Conservation (phyloP, 805 yeast genomes). For the Torulaspora delbrueckii region DNA sequence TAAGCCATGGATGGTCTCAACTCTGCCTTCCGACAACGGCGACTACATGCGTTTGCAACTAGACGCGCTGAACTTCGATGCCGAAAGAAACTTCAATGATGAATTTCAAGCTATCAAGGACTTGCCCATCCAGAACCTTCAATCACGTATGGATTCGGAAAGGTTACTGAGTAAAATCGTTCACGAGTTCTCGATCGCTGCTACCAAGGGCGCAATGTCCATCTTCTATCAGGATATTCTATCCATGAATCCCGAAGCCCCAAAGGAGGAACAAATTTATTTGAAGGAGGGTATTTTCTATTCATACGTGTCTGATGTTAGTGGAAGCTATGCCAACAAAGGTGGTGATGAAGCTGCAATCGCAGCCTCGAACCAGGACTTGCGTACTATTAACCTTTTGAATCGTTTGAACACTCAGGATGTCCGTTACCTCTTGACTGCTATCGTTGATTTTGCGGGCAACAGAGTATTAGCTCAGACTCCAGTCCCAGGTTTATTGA, state of each 20-base stretch:
- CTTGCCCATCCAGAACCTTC: conserved; percentile 52
- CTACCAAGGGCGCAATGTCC: conserved; percentile 74
- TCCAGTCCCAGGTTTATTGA: conserved; percentile 80
- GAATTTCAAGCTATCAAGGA: conserved; percentile 83
- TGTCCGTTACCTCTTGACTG: conserved; percentile 67
- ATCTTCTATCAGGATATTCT: conserved; percentile 67
- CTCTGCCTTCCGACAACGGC: conserved; percentile 37
- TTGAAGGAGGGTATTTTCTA: conserved; percentile 82
- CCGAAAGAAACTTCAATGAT: conserved; percentile 81
- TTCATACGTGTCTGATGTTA: conserved; percentile 61
- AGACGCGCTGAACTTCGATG: conserved; percentile 18
- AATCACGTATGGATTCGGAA: conserved; percentile 71
- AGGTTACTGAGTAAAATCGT: conserved; percentile 63
- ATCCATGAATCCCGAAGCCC: conserved; percentile 79
- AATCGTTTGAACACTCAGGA: conserved; percentile 61
- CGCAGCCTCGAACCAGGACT: conserved; percentile 72
- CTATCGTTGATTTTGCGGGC: conserved; percentile 88
- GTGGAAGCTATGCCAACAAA: conserved; percentile 53
- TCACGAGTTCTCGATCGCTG: conserved; percentile 69
- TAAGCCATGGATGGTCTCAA: conserved; percentile 66
- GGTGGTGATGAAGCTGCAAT: conserved; percentile 89
- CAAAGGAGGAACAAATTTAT: conserved; percentile 56
- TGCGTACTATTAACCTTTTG: conserved; percentile 63
- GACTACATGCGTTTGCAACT: conserved; percentile 61
- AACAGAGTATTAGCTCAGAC: conserved; percentile 86